Base-by-base conservation (phyloP, 805 yeast species). In the Ogataea trehaloabstinens region DNA sequence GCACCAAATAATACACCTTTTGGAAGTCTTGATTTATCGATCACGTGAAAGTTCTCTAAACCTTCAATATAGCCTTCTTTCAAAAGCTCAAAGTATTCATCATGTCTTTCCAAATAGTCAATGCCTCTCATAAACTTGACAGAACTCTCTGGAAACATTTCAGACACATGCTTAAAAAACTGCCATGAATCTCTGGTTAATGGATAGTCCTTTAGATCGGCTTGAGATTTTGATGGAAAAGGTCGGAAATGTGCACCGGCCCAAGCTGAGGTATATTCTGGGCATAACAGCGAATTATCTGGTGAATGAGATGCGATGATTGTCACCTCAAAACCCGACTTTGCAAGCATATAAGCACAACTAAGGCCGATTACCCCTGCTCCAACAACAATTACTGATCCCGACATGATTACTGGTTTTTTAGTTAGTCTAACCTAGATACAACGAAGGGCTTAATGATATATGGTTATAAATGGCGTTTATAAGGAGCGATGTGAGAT, bases 241-340 rank as follows among this genome's bases (percentile, higher is more conserved):
- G 91, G 90, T 48, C 91, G 66, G 57, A 70, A 82, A 59, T 83
- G 89, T 1, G 91, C 91, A 15, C 91, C 91, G 2, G 89, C 86
- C 83, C 86, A 82, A 2, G 82, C 72, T 0, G 88, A 80, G 4
- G 90, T 80, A 22, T 53, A 58, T 17, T 40, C 45, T 4, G 51
- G 46, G 19, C 43, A 45, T 6, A 40, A 22, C 8, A 45, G 18
- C 2, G 58, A 55, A 2, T 52, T 45, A 5, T 51, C 40, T 2
- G 58, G 56, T 31, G 44, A 64, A 16, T 53, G 54, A 24, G 42
- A 40, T 1, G 56, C 61, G 10, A 52, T 44, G 4, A 58, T 22
- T 22, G 8, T 12, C 12, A 22, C 25, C 12, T 8, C 8, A 22
- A 22, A 12, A 10, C 12, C 25, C 8, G 11, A 10, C 11, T 10